Evolutionary conservation across 1,284 basidiomycete species (phyloP).

Genomic region (Acaromyces ingoldii): DNA sequence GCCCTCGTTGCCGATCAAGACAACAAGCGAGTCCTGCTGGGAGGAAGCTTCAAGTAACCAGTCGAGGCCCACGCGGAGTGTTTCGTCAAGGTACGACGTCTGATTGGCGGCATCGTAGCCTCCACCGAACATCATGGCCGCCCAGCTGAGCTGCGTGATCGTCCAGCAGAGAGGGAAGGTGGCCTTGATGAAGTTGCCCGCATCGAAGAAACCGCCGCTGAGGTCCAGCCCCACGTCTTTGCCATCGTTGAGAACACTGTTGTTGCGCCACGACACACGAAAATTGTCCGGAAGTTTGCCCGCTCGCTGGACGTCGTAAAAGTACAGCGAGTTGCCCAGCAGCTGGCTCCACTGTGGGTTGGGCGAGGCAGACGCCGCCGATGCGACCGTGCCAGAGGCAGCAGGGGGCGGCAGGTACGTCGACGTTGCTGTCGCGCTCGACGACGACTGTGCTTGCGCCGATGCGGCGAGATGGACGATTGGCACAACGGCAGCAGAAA

Average conservation of each 20-base stretch:
- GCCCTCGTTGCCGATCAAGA: conserved; percentile 68
- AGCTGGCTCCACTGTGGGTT: conserved; percentile 68
- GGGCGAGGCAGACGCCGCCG: conserved; percentile 7
- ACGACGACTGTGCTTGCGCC: too few species aligned
- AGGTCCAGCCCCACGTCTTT: conserved; percentile 69
- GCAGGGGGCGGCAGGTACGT: conserved; percentile 9
- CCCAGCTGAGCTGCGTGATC: conserved; percentile 79
- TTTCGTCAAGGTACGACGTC: conserved; percentile 76
- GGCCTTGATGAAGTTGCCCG: conserved; percentile 73
- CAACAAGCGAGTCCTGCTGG: conserved; percentile 66
- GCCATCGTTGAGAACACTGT: conserved; percentile 71
- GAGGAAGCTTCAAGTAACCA: conserved; percentile 90
- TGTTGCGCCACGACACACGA: conserved; percentile 79
- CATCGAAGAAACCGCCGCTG: conserved; percentile 83
- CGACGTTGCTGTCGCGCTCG: too few species aligned
- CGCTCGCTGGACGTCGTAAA: conserved; percentile 85
- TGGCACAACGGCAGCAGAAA: too few species aligned
- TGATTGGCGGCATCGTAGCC: conserved; percentile 78
- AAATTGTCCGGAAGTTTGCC: conserved; percentile 67
- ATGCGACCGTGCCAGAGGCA: conserved; percentile 2
- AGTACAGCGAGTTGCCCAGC: conserved; percentile 74
- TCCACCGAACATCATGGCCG: conserved; percentile 72
- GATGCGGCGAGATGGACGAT: too few species aligned
- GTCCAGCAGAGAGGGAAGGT: conserved; percentile 62
- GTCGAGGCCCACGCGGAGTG: conserved; percentile 73